A percentile compares a stretch with the other conserved stretches of the same genome.
Evolutionary conservation across 2,329 filamentous ascomycete species (phyloP).

Genomic region (Zymoseptoria tritici): DNA sequence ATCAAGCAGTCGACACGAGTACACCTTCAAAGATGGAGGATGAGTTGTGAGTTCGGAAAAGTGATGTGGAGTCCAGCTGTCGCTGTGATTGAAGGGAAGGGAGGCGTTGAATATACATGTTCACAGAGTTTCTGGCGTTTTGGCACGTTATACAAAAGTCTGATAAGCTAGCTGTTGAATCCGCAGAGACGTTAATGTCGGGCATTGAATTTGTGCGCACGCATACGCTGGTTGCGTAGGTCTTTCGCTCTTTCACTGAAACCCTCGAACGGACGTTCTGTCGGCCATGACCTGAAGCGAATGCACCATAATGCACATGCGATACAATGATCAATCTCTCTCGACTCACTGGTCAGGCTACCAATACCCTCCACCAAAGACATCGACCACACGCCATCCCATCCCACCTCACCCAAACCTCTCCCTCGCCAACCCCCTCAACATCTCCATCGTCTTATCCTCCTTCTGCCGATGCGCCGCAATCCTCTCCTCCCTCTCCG

Average conservation of each 20-base stretch:
- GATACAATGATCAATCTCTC: background rate
- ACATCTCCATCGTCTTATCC: slow-evolving; percentile 72
- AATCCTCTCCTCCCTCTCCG: slow-evolving; percentile 72
- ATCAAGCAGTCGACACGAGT: background rate
- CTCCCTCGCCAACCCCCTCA: slow-evolving; percentile 70
- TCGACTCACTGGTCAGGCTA: background rate
- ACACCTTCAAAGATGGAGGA: background rate
- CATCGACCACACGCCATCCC: too few relatives aligned
- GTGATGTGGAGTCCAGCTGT: background rate
- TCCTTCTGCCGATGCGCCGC: slow-evolving; percentile 67
- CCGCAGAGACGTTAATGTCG: background rate
- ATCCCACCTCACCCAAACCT: slow-evolving; percentile 53
- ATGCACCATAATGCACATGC: background rate
- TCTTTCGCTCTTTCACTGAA: background rate
- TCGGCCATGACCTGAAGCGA: background rate
- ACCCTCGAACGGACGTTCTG: background rate
- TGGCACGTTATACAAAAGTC: background rate
- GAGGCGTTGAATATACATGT: background rate
- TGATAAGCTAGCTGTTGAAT: background rate
- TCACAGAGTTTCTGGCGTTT: background rate
- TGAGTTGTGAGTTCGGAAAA: background rate
- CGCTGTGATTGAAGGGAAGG: background rate
- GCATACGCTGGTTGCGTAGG: background rate
- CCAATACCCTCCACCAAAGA: too few relatives aligned
- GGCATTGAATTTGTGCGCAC: background rate